Evolutionary conservation across 1,284 basidiomycete species (phyloP).

Genomic region (Lentinula novae-zelandiae): DNA sequence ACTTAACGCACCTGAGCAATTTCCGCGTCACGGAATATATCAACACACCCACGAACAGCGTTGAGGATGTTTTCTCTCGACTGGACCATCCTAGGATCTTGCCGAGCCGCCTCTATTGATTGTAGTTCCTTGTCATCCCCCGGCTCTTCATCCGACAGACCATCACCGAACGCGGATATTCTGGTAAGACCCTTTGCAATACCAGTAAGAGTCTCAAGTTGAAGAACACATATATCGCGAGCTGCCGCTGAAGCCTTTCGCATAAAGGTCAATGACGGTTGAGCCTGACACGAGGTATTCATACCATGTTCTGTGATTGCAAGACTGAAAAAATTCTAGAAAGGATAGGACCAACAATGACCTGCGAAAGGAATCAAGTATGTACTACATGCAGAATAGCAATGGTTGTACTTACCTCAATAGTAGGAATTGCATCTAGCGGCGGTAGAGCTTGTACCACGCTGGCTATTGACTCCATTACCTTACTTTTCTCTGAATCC

Average conservation of each 20-base stretch:
- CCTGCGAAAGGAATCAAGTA: slow-evolving; percentile 34
- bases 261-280: slow-evolving; percentile 13
- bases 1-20: slow-evolving; percentile 63
- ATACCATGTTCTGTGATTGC: slow-evolving; percentile 46
- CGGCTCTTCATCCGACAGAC: slow-evolving; percentile 57
- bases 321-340: slow-evolving; percentile 64
- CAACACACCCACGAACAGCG: slow-evolving; percentile 58
- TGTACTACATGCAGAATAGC: neutral
- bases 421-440: slow-evolving; percentile 68
- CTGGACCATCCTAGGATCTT: slow-evolving; percentile 59
- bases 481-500: slow-evolving; percentile 86
- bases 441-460: slow-evolving; percentile 86
- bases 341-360: slow-evolving; percentile 74
- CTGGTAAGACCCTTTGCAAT: slow-evolving; percentile 83
- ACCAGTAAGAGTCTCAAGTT: slow-evolving; percentile 77
- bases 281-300: slow-evolving; percentile 16
- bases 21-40: slow-evolving; percentile 76
- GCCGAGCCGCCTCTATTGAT: slow-evolving; percentile 56
- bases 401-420: slow-evolving; percentile 50
- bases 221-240: slow-evolving; percentile 53
- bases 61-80: slow-evolving; percentile 63
- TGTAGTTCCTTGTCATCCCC: slow-evolving; percentile 45
- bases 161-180: slow-evolving; percentile 47
- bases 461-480: slow-evolving; percentile 85
- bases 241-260: slow-evolving; percentile 69